These are phyloP conservation scores for Saccharomycopsis hybrid DNA, from an alignment of 1,139 yeast species.

Conservation along the genomic window DNA sequence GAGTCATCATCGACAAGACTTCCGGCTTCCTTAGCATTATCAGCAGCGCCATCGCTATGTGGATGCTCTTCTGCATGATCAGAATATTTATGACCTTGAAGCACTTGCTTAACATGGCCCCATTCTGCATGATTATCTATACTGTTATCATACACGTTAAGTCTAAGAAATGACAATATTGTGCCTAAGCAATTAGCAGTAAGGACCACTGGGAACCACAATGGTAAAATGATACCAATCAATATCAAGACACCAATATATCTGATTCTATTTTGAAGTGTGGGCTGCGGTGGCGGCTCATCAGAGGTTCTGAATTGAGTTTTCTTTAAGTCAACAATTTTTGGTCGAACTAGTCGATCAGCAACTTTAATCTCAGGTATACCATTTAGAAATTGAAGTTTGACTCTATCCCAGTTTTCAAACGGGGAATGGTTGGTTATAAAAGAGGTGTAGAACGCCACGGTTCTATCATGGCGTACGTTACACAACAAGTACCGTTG, in stretches of 20 bases:
- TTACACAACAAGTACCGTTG: constrained; percentile 62
- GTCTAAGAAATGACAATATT: constrained; percentile 26
- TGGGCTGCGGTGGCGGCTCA: constrained; percentile 10
- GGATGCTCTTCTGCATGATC: not conserved
- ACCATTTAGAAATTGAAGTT: constrained; percentile 27
- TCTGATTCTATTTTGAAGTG: constrained; percentile 30
- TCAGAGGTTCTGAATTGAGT: constrained; percentile 25
- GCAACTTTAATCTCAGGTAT: constrained; percentile 26
- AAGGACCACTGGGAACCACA: constrained; percentile 50
- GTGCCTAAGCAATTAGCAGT: constrained; percentile 36
- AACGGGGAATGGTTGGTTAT: constrained; percentile 45
- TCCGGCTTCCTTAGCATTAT: constrained; percentile 1
- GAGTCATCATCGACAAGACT: not conserved
- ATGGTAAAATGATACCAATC: constrained; percentile 38
- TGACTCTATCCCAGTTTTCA: constrained; percentile 30
- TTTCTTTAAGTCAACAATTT: constrained; percentile 47
- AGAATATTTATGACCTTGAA: constrained; percentile 9
- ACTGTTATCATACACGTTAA: constrained; percentile 20
- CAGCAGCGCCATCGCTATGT: not conserved
- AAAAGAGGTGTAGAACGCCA: constrained; percentile 48
- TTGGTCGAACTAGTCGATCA: constrained; percentile 36
- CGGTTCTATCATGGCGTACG: constrained; percentile 65
- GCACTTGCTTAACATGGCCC: constrained; percentile 3
- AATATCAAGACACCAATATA: constrained; percentile 31
- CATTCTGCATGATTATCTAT: constrained; percentile 20